Percentiles rank a stretch among this genome's conserved stretches.
Conservation (phyloP, 805 yeast species). For the Candida railenensis region DNA sequence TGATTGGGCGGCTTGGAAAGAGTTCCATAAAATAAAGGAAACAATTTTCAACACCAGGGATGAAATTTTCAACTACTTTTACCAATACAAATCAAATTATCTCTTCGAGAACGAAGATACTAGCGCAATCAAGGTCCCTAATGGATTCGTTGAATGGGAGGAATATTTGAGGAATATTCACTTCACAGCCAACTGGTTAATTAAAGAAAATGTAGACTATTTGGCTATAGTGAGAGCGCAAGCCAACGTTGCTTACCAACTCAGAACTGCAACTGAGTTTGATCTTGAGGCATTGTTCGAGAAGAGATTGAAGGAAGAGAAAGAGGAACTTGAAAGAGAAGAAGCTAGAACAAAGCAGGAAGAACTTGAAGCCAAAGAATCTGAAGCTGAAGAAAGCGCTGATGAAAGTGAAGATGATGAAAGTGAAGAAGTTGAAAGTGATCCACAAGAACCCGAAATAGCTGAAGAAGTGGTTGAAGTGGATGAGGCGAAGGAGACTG, state of each 20-base stretch:
- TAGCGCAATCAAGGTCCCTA: slow-evolving; percentile 24
- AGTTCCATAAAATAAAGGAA: slow-evolving; percentile 56
- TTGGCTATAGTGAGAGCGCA: slow-evolving; percentile 42
- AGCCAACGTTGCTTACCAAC: slow-evolving; percentile 44
- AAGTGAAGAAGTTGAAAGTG: slow-evolving; percentile 53
- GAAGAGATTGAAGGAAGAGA: background rate
- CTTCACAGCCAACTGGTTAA: slow-evolving; percentile 47
- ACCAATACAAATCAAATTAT: slow-evolving; percentile 15
- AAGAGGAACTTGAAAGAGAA: slow-evolving; percentile 1
- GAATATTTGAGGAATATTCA: slow-evolving; percentile 38
- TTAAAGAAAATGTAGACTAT: slow-evolving; percentile 62
- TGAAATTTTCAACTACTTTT: slow-evolving; percentile 33
- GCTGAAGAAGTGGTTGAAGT: slow-evolving; percentile 48
- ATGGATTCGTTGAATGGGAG: slow-evolving; percentile 37
- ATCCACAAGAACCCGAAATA: slow-evolving; percentile 68
- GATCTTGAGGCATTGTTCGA: slow-evolving; percentile 12
- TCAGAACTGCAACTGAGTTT: slow-evolving; percentile 27
- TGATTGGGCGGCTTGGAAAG: slow-evolving; percentile 59
- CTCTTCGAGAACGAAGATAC: slow-evolving; percentile 1
- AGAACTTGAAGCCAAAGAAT: slow-evolving; percentile 16
- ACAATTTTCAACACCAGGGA: slow-evolving; percentile 57
- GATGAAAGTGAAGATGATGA: slow-evolving; percentile 54
- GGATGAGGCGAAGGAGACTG: slow-evolving; percentile 27
- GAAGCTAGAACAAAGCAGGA: slow-evolving; percentile 6
- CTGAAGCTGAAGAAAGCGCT: slow-evolving; percentile 24